Conservation (phyloP, 371 early-diverging fungal species). For the Mucor velutinosus region DNA sequence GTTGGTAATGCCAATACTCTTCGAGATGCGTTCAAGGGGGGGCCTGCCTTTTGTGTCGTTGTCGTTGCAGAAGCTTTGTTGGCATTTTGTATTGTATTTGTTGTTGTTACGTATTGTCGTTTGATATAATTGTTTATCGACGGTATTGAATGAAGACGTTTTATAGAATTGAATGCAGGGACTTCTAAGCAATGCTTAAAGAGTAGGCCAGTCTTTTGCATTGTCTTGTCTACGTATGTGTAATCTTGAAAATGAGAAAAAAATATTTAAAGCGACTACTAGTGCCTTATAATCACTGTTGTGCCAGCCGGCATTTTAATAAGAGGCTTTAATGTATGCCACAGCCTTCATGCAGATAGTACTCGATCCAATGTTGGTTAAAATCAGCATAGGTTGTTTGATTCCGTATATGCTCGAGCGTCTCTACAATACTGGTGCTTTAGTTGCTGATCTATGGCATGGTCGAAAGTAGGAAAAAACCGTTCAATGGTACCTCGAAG, state of each 20-base stretch:
- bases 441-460: too few species aligned
- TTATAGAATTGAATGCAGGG: background rate
- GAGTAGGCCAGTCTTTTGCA: background rate
- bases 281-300: background rate
- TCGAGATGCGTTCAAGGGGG: slow-evolving; percentile 2
- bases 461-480: too few species aligned
- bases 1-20: slow-evolving; percentile 21
- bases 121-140: background rate
- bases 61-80: slow-evolving; percentile 4
- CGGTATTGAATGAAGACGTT: background rate
- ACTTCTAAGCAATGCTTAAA: background rate
- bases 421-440: too few species aligned
- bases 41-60: background rate
- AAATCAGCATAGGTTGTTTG: too few species aligned
- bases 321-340: background rate
- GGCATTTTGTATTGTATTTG: background rate
- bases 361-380: too few species aligned
- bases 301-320: background rate
- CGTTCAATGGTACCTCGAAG: too few species aligned
- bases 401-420: too few species aligned
- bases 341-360: too few species aligned
- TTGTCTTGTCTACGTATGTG: background rate
- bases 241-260: background rate
- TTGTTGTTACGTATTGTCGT: background rate
- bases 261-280: background rate